These are phyloP conservation scores for Abortiporus biennis DNA, from an alignment of 1,284 basidiomycete species.

Conservation along the genomic window DNA sequence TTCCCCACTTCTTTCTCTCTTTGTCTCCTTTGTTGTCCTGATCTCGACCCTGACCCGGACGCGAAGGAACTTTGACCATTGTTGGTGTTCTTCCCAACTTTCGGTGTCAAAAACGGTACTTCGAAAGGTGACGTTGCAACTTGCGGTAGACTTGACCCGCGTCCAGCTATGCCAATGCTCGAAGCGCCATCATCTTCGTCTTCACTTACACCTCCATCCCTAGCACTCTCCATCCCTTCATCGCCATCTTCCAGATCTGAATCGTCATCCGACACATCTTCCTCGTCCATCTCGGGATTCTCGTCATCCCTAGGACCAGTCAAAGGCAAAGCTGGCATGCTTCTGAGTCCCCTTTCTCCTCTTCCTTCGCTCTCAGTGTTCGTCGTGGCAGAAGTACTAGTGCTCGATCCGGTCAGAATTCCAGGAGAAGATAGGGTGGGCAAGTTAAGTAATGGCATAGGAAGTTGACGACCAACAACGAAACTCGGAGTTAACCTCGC, in stretches of 20 bases:
- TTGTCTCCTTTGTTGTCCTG: not conserved
- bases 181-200: constrained; percentile 24
- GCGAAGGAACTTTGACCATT: too few relatives aligned
- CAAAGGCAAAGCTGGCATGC: constrained; percentile 44
- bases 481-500: constrained; percentile 42
- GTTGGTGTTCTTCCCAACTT: too few relatives aligned
- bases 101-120: too few relatives aligned
- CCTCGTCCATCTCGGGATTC: constrained; percentile 28
- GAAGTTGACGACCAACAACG: constrained; percentile 42
- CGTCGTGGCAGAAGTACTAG: constrained; percentile 12
- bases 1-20: not conserved
- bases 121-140: constrained; percentile 18
- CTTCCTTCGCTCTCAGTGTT: not conserved
- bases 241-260: constrained; percentile 31
- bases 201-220: constrained; percentile 1
- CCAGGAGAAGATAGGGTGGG: constrained; percentile 32
- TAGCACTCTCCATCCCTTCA: constrained; percentile 14
- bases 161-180: constrained; percentile 19
- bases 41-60: not conserved
- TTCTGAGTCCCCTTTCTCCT: constrained; percentile 26
- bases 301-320: constrained; percentile 36
- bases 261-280: constrained; percentile 28
- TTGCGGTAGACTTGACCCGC: constrained; percentile 14
- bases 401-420: constrained; percentile 15
- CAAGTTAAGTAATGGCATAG: constrained; percentile 43